phyloP scores from a whole-genome alignment of 805 yeast species.

The Zygotorulaspora chibaensis region DNA sequence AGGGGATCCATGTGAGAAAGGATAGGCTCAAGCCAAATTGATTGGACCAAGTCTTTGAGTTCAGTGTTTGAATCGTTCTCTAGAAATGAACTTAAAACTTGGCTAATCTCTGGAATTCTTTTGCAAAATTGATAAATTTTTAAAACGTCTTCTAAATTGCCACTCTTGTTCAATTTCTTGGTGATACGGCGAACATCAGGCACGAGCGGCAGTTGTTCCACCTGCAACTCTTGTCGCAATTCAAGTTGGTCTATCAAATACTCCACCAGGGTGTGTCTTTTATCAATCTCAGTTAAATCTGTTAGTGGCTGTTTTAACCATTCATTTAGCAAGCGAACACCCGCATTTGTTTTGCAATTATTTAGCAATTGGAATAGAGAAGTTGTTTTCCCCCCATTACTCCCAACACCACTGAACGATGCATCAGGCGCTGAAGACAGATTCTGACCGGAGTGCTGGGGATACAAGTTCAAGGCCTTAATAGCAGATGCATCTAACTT shows the following conservation, averaged over 20 bases:
- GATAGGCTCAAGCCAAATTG: slow-evolving; percentile 58
- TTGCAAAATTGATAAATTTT: slow-evolving; percentile 77
- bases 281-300: slow-evolving; percentile 50
- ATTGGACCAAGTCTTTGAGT: slow-evolving; percentile 39
- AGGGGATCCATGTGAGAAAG: slow-evolving; percentile 47
- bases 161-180: slow-evolving; percentile 57
- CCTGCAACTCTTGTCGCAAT: slow-evolving; percentile 59
- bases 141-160: slow-evolving; percentile 82
- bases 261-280: slow-evolving; percentile 74
- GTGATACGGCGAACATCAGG: slow-evolving; percentile 80
- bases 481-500: slow-evolving; percentile 88
- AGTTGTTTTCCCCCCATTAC: slow-evolving; percentile 38
- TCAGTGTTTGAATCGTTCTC: slow-evolving; percentile 28
- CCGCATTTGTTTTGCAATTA: slow-evolving; percentile 86
- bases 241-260: slow-evolving; percentile 65
- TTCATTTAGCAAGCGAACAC: slow-evolving; percentile 78
- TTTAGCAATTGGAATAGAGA: slow-evolving; percentile 82
- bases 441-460: slow-evolving; percentile 36
- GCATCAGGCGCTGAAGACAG: slow-evolving; percentile 15
- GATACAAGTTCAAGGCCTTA: slow-evolving; percentile 81
- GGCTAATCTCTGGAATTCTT: slow-evolving; percentile 63
- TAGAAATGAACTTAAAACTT: slow-evolving; percentile 44
- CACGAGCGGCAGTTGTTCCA: slow-evolving; percentile 60
- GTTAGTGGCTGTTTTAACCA: slow-evolving; percentile 97
- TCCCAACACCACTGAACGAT: slow-evolving; percentile 16